phyloP scores from a whole-genome alignment of 2,329 filamentous ascomycete genomes.

The Penicillium sp. region DNA sequence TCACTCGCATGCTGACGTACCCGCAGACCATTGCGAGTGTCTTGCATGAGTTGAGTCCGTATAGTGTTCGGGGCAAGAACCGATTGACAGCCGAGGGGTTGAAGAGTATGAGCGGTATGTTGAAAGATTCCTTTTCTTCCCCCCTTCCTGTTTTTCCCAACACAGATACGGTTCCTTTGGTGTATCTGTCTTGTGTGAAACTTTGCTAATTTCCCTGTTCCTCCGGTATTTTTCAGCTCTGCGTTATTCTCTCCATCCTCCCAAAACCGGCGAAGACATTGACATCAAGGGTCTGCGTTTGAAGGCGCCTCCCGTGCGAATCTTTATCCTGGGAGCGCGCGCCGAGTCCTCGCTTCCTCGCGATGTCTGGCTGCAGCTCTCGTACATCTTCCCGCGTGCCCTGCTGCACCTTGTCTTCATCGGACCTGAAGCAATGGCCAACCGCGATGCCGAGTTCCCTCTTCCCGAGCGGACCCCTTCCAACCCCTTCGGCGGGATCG shows the following conservation, averaged over 20 bases:
- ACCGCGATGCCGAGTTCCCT: slow-evolving; percentile 88
- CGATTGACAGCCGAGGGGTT: slow-evolving; percentile 80
- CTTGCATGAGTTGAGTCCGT: slow-evolving; percentile 89
- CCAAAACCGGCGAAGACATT: slow-evolving; percentile 66
- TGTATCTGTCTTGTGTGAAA: no score
- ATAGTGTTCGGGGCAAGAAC: slow-evolving; percentile 67
- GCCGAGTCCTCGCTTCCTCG: slow-evolving; percentile 96
- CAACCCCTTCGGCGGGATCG: slow-evolving; percentile 90
- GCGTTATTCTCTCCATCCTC: slow-evolving; percentile 88
- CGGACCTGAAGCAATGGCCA: slow-evolving; percentile 91
- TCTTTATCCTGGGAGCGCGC: slow-evolving; percentile 90
- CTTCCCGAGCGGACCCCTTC: slow-evolving; percentile 74
- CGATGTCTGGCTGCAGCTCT: slow-evolving; percentile 86
- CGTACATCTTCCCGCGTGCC: slow-evolving; percentile 91
- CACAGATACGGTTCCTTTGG: no score
- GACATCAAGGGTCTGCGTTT: slow-evolving; percentile 74
- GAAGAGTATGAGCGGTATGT: slow-evolving; percentile 85
- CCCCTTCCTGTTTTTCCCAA: no score
- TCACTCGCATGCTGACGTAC: slow-evolving; percentile 88
- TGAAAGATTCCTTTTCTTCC: no score
- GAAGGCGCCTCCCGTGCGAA: slow-evolving; percentile 77
- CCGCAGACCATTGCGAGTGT: slow-evolving; percentile 87
- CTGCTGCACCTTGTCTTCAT: slow-evolving; percentile 89
- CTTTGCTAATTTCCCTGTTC: no score
- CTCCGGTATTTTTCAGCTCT: slow-evolving; percentile 53